A percentile compares a stretch with the other conserved stretches of the same genome.
phyloP scores from a whole-genome alignment of 345 rosid species.

The Melaleuca quinquenervia region DNA sequence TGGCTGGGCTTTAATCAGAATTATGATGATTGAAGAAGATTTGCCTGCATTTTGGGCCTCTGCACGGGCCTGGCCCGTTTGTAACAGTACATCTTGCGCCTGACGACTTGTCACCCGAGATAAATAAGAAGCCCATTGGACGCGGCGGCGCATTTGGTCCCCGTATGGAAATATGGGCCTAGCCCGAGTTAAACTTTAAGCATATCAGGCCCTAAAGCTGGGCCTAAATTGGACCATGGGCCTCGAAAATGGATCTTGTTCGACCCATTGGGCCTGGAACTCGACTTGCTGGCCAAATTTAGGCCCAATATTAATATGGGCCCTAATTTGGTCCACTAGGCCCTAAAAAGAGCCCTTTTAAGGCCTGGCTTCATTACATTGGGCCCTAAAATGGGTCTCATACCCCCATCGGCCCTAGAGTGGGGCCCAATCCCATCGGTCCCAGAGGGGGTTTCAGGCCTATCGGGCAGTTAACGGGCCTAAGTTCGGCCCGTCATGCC shows the following conservation, averaged over 20 bases:
- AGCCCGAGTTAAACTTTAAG: neutral
- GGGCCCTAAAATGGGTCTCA: neutral
- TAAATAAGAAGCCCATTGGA: neutral
- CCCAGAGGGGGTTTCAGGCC: neutral
- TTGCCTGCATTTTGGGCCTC: neutral
- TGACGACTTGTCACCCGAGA: neutral
- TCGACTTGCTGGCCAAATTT: too few relatives aligned
- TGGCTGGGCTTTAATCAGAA: neutral
- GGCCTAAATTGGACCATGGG: too few relatives aligned
- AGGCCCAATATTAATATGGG: too few relatives aligned
- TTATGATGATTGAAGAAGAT: neutral
- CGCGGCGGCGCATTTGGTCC: neutral
- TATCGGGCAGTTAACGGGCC: neutral
- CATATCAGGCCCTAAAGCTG: neutral
- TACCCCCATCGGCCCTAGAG: neutral
- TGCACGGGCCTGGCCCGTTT: neutral
- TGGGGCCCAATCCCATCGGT: neutral
- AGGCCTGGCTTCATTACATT: neutral
- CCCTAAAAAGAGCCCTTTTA: too few relatives aligned
- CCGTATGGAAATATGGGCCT: neutral
- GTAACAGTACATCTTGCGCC: neutral
- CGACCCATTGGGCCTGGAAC: too few relatives aligned
- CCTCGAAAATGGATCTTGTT: too few relatives aligned
- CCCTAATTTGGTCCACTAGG: too few relatives aligned
- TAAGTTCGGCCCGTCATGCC: neutral